Evolutionary conservation across 192 early-diverging fungal species (phyloP).

Genomic region (Linnemannia exigua): DNA sequence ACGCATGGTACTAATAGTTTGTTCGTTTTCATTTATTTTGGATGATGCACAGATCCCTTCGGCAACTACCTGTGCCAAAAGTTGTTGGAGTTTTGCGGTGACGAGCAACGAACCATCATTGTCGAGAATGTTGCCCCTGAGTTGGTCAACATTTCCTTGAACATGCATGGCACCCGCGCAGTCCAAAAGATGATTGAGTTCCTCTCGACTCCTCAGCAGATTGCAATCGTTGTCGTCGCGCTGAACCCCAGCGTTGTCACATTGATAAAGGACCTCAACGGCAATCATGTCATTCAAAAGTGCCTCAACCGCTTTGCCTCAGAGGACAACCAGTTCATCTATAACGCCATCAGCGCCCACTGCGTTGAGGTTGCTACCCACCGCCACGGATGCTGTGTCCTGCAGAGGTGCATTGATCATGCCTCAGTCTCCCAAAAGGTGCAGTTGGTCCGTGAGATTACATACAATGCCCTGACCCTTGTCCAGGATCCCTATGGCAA

Average conservation of each 20-base stretch:
- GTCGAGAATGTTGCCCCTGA: conserved; percentile 80
- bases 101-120: conserved; percentile 81
- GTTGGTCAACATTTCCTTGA: conserved; percentile 84
- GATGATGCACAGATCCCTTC: conserved; percentile 95
- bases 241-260: conserved; percentile 79
- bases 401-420: conserved; percentile 93
- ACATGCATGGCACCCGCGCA: conserved; percentile 95
- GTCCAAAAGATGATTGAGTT: conserved; percentile 93
- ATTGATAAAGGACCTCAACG: conserved; percentile 93
- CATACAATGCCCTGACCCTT: conserved; percentile 76
- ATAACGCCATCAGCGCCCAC: conserved; percentile 81
- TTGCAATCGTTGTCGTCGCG: conserved; percentile 74
- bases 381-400: conserved; percentile 91
- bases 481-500: conserved; percentile 95
- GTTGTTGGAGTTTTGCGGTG: conserved; percentile 85
- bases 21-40: neutral
- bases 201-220: conserved; percentile 76
- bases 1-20: neutral
- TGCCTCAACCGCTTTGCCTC: conserved; percentile 81
- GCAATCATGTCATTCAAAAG: conserved; percentile 95
- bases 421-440: conserved; percentile 77
- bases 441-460: conserved; percentile 85
- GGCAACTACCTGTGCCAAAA: conserved; percentile 95
- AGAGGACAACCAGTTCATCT: conserved; percentile 91
- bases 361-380: conserved; percentile 92